Evolutionary conservation across 2,329 filamentous ascomycete genomes (phyloP).

Genomic region (Paraphaeosphaeria sporulosa): DNA sequence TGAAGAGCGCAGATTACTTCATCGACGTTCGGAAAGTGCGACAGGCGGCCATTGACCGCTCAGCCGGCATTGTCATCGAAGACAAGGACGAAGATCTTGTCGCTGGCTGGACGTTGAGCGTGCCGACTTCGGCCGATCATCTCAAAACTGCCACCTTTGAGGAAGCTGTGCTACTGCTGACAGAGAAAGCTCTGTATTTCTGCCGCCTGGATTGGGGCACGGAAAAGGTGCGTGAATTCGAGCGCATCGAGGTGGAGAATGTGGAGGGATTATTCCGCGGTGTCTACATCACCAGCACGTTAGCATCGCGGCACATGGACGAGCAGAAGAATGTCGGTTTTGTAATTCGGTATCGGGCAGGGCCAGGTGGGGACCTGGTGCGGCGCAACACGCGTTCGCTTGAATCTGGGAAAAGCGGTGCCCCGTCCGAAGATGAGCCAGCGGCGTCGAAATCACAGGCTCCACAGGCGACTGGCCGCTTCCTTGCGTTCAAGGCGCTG

Average conservation of each 20-base stretch:
- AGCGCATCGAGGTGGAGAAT: constrained; percentile 79
- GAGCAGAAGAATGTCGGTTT: constrained; percentile 84
- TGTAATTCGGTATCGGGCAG: constrained; percentile 77
- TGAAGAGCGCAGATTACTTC: constrained; percentile 92
- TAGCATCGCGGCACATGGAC: constrained; percentile 79
- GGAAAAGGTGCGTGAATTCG: constrained; percentile 93
- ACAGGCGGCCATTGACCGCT: constrained; percentile 88
- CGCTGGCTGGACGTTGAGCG: constrained; percentile 87
- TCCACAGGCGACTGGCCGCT: constrained; percentile 32
- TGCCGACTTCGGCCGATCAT: constrained; percentile 74
- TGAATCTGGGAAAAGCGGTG: constrained; percentile 53
- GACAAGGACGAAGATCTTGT: constrained; percentile 83
- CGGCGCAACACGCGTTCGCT: constrained; percentile 87
- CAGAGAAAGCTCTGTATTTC: constrained; percentile 83
- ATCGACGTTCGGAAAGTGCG: constrained; percentile 85
- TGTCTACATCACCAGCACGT: constrained; percentile 88
- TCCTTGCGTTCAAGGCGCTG: constrained; percentile 65
- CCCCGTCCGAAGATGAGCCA: constrained; percentile 31
- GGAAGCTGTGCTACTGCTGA: constrained; percentile 86
- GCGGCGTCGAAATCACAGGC: constrained; percentile 26
- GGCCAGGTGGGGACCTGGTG: constrained; percentile 73
- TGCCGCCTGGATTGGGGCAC: constrained; percentile 94
- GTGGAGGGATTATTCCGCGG: constrained; percentile 78
- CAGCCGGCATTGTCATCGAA: constrained; percentile 81
- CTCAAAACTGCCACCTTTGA: constrained; percentile 76